Percentiles rank a stretch among this genome's conserved stretches.
phyloP scores from a whole-genome alignment of 257 asterid genomes.

The Gardenia jasminoides region DNA sequence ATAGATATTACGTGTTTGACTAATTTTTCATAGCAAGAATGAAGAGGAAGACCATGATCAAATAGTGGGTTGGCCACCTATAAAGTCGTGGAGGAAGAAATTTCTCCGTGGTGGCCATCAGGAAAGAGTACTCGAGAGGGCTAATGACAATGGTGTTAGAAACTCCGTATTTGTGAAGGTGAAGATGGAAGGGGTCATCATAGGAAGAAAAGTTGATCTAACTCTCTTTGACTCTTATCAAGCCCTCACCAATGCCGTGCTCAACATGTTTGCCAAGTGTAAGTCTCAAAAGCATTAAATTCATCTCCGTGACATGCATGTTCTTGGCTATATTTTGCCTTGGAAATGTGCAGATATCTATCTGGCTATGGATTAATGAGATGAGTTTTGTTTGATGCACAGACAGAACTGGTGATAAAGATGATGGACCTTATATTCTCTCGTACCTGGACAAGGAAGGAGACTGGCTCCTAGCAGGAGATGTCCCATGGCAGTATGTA shows the following conservation, averaged over 20 bases:
- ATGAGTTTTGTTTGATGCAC: background rate
- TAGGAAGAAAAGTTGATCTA: slow-evolving; percentile 59
- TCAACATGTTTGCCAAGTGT: slow-evolving; percentile 53
- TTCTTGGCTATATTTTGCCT: background rate
- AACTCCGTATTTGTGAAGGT: slow-evolving; percentile 52
- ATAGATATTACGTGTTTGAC: background rate
- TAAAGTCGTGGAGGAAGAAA: slow-evolving; percentile 50
- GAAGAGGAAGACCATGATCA: slow-evolving; percentile 19
- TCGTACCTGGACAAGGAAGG: slow-evolving; percentile 62
- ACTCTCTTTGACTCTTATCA: slow-evolving; percentile 37
- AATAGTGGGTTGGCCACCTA: slow-evolving; percentile 66
- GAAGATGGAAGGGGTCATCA: slow-evolving; percentile 69
- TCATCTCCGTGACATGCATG: background rate
- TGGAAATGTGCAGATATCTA: background rate
- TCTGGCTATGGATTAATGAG: background rate
- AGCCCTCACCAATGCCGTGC: slow-evolving; percentile 32
- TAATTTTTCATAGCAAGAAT: slow-evolving; percentile 18
- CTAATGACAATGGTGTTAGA: slow-evolving; percentile 8
- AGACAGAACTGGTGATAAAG: slow-evolving; percentile 31
- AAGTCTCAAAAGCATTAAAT: background rate
- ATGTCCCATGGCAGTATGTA: slow-evolving; percentile 63
- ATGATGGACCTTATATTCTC: slow-evolving; percentile 30
- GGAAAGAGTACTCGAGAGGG: background rate
- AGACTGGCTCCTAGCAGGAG: slow-evolving; percentile 62
- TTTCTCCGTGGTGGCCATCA: background rate